These are phyloP conservation scores for Abortiporus biennis DNA, from an alignment of 1,284 basidiomycete genomes.

Conservation along the genomic window DNA sequence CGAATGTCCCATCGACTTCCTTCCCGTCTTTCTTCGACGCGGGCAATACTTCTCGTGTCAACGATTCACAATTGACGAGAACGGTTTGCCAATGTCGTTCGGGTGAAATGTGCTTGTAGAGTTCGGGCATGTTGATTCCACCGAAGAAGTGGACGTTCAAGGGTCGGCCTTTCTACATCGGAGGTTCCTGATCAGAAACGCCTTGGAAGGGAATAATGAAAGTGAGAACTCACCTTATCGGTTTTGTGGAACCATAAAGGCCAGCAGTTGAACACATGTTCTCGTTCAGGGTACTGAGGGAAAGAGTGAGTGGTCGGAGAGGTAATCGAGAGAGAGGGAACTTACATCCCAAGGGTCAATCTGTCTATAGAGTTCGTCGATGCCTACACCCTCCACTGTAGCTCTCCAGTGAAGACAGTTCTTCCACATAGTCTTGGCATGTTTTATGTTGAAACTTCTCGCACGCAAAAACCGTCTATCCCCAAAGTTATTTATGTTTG, in stretches of 20 bases:
- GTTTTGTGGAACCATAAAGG: constrained; percentile 73
- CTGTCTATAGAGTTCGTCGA: constrained; percentile 48
- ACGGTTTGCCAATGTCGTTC: constrained; percentile 60
- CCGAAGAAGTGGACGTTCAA: constrained; percentile 61
- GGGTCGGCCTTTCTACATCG: constrained; percentile 55
- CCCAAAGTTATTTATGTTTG: constrained; percentile 1
- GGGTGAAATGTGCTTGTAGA: constrained; percentile 55
- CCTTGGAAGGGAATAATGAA: not conserved
- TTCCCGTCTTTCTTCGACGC: constrained; percentile 47
- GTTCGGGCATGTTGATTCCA: constrained; percentile 49
- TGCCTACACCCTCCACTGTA: constrained; percentile 48
- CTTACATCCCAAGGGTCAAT: constrained; percentile 60
- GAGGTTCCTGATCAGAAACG: constrained; percentile 7
- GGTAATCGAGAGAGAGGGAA: constrained; percentile 8
- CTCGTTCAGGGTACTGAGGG: constrained; percentile 58
- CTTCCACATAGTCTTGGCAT: constrained; percentile 51
- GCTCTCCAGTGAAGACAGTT: constrained; percentile 56
- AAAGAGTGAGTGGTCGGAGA: not conserved
- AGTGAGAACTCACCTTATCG: constrained; percentile 47
- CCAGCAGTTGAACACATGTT: constrained; percentile 65
- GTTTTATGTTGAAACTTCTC: constrained; percentile 47
- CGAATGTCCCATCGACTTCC: constrained; percentile 44
- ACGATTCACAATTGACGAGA: constrained; percentile 53
- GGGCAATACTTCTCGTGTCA: constrained; percentile 62
- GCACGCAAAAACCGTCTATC: constrained; percentile 68